Conservation (phyloP, 106 monocot species). For the Phalaenopsis equestris region DNA sequence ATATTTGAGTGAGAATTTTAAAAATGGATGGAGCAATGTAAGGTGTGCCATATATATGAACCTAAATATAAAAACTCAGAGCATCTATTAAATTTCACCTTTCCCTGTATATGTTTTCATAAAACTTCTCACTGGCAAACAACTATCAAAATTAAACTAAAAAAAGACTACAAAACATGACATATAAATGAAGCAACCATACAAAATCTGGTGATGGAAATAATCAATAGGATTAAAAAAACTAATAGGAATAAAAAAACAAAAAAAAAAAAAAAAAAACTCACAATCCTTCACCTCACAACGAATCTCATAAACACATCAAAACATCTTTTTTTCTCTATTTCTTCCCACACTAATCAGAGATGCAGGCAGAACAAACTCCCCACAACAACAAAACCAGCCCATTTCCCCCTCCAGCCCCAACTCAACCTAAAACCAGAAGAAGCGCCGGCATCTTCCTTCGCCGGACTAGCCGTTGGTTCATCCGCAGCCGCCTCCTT, state of each 20-base stretch:
- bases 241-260: too few species aligned
- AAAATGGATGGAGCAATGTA: too few species aligned
- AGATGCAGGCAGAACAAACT: constrained; percentile 2
- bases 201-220: constrained; percentile 6
- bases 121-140: too few species aligned
- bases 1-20: too few species aligned
- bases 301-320: not conserved
- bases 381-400: not conserved
- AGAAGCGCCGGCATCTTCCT: constrained; percentile 3
- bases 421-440: constrained; percentile 1
- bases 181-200: constrained; percentile 2
- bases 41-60: too few species aligned
- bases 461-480: constrained; percentile 9
- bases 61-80: too few species aligned
- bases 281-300: constrained; percentile 4
- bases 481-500: not conserved
- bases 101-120: too few species aligned
- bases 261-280: not conserved
- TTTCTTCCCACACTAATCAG: not conserved
- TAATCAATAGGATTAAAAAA: not conserved
- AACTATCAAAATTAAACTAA: too few species aligned
- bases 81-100: too few species aligned
- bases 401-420: not conserved
- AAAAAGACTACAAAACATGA: too few species aligned
- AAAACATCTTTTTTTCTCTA: not conserved